Percentiles rank a stretch among this genome's conserved stretches.
phyloP scores from a whole-genome alignment of 139 green algal species.

The Tetradesmus lagerheimii region DNA sequence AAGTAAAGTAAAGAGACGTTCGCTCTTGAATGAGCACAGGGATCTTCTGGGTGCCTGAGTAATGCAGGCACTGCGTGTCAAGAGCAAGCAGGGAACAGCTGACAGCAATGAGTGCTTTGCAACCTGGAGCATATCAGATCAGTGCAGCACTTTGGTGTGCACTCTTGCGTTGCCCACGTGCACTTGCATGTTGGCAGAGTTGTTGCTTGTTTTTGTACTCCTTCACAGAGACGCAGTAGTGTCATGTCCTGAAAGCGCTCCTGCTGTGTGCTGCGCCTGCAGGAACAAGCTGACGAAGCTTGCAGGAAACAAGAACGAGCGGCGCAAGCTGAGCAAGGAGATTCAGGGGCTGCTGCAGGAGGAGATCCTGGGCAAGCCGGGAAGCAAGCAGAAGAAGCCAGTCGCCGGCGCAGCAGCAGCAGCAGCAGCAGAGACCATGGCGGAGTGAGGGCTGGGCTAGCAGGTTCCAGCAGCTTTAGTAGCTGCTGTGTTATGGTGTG shows the following conservation, averaged over 20 bases:
- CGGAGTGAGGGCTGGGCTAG: neutral
- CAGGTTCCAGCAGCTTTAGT: neutral
- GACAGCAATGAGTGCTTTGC: too few species aligned
- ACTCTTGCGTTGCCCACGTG: too few species aligned
- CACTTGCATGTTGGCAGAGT: too few species aligned
- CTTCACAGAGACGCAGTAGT: neutral
- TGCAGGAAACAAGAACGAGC: slow-evolving; percentile 22
- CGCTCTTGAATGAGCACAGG: too few species aligned
- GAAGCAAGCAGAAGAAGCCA: neutral
- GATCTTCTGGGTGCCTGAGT: too few species aligned
- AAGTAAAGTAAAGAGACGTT: too few species aligned
- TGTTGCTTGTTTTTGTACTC: too few species aligned
- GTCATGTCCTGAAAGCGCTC: neutral
- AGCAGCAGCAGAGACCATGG: slow-evolving; percentile 7
- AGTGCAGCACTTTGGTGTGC: too few species aligned
- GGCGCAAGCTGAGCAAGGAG: neutral
- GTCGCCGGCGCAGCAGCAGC: slow-evolving; percentile 15
- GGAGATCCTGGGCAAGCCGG: neutral
- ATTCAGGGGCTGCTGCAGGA: slow-evolving; percentile 37
- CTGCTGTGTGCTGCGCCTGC: neutral
- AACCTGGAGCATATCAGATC: too few species aligned
- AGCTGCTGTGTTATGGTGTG: neutral
- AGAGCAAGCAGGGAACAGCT: too few species aligned
- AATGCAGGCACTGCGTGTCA: too few species aligned
- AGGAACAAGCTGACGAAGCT: slow-evolving; percentile 46